phyloP scores from a whole-genome alignment of 1,284 basidiomycete genomes.

The Fomitopsis betulina region DNA sequence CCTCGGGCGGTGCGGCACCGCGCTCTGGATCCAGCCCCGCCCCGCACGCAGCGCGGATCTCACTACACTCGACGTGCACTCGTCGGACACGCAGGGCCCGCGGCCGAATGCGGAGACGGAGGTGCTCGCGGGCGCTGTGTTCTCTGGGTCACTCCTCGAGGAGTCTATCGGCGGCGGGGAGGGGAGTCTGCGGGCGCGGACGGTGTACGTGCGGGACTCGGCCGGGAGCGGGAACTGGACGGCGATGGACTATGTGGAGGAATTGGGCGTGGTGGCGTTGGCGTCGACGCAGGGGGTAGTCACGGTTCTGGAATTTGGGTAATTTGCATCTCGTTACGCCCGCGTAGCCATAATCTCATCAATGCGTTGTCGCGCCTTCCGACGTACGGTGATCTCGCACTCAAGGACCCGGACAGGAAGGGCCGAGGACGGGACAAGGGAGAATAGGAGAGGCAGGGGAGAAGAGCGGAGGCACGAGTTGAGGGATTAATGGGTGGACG shows the following conservation, averaged over 20 bases:
- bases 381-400: too few species aligned
- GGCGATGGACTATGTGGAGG: slow-evolving; percentile 54
- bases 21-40: slow-evolving; percentile 54
- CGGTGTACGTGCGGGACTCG: background rate
- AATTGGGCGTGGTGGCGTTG: slow-evolving; percentile 43
- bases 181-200: slow-evolving; percentile 24
- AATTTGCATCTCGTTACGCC: background rate
- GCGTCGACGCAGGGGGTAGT: slow-evolving; percentile 45
- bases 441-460: too few species aligned
- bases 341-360: too few species aligned
- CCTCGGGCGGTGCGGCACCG: slow-evolving; percentile 49
- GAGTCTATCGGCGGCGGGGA: slow-evolving; percentile 11
- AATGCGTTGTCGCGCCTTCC: too few species aligned
- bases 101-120: slow-evolving; percentile 23
- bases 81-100: slow-evolving; percentile 17
- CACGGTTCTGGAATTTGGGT: slow-evolving; percentile 33
- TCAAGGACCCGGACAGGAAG: too few species aligned
- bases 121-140: slow-evolving; percentile 40
- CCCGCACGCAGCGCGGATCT: slow-evolving; percentile 19
- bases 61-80: slow-evolving; percentile 24
- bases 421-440: too few species aligned
- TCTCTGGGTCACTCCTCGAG: slow-evolving; percentile 38
- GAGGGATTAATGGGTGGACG: too few species aligned
- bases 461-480: too few species aligned
- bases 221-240: slow-evolving; percentile 39